Evolutionary conservation across 139 green algal species (phyloP), one percentile per base, ranked within the genome.

Genomic region (Astrephomene gubernaculifera): DNA sequence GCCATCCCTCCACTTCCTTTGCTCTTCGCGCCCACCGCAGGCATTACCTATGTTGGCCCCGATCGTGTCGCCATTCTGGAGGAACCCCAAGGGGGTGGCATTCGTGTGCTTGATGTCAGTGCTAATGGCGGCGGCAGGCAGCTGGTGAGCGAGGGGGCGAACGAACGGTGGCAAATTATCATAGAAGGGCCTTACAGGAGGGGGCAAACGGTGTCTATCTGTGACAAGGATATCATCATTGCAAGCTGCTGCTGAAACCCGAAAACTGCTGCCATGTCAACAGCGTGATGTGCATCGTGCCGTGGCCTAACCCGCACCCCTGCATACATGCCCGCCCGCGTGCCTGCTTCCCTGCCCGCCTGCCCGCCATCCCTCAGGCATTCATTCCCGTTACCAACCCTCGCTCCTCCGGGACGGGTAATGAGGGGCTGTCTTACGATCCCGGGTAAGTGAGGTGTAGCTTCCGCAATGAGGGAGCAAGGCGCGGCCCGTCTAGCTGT

Each of bases 21-120:
- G n/a, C n/a, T 49, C 65, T 36, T 29, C 36, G 57, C 45, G 44
- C 70, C 31, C 6, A 35, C 5, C 36, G 2, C 78, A 84, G 78
- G 52, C 43, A 24, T 84, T 22, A 63, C 52, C 14, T 84, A 84
- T 43, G 22, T 84, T 1, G 45, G 61, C 17, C 17, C 1, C 14
- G 60, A 65, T n/a, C 63, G 41, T 14, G 31, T 84, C 8, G 78
- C 78, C 4, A 63, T 84, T 41, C 12, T 54, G 44, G 78, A 84
- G 78, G 78, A 84, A 63, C 41, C 43, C 9, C 21, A 7, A 43
- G 33, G 33, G 21, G 78, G 78, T 1, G 63, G 43, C 14, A 83
- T 83, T 2, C 76, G 60, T 2, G 27, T 83, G 8, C 60, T 83
- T 6, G 78, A 84, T 31, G 63, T 74, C 43, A 84, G 61, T 43